Conservation (phyloP, 306 rosid genomes). For the Glycine soja region DNA sequence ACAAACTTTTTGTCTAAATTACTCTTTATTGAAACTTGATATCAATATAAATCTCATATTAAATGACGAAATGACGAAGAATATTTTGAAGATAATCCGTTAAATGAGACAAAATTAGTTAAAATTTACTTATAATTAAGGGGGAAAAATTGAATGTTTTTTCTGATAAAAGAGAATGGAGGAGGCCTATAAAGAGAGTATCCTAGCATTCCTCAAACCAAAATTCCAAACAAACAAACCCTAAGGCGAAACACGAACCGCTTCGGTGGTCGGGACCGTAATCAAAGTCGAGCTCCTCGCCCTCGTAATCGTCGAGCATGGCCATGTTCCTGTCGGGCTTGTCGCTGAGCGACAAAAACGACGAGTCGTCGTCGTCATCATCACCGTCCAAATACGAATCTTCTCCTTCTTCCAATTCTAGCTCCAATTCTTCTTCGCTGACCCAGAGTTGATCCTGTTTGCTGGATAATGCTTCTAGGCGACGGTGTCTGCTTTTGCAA, state of each 20-base stretch:
- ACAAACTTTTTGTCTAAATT: too few relatives aligned
- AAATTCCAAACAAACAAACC: neutral
- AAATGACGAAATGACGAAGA: too few relatives aligned
- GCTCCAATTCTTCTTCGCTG: conserved; percentile 25
- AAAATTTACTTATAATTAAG: too few relatives aligned
- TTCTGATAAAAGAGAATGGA: too few relatives aligned
- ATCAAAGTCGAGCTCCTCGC: conserved; percentile 69
- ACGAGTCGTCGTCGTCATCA: conserved; percentile 59
- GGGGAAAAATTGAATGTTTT: too few relatives aligned
- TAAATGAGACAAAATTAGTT: too few relatives aligned
- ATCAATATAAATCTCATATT: too few relatives aligned
- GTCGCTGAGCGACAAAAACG: conserved; percentile 78
- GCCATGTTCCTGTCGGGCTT: conserved; percentile 84
- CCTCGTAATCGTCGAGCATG: conserved; percentile 79
- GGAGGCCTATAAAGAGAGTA: too few relatives aligned
- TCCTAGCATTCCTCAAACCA: too few relatives aligned
- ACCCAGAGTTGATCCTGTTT: conserved; percentile 36
- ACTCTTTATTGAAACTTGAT: too few relatives aligned
- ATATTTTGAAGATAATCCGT: too few relatives aligned
- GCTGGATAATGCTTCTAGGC: conserved; percentile 34
- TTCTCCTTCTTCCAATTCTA: conserved; percentile 13
- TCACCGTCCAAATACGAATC: conserved; percentile 55
- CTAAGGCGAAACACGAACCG: conserved; percentile 55
- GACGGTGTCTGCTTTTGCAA: conserved; percentile 39
- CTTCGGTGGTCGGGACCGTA: conserved; percentile 72